These are phyloP conservation scores for Camellia oleifera DNA, from an alignment of 179 eudicot genomes.

Conservation along the genomic window DNA sequence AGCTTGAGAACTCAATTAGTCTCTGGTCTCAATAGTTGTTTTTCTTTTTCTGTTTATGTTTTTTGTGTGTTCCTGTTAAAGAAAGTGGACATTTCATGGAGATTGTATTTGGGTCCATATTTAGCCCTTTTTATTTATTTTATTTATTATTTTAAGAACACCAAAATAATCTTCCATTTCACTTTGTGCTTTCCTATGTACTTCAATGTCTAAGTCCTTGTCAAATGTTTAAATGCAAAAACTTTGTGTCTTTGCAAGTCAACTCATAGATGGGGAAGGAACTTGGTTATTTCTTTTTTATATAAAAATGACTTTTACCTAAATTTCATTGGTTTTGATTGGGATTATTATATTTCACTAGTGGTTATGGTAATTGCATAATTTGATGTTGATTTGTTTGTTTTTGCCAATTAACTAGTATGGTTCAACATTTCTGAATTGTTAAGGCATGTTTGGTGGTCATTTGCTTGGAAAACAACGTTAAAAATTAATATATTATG, in stretches of 20 bases:
- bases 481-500: neutral
- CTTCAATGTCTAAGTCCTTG: neutral
- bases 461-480: neutral
- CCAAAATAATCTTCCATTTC: neutral
- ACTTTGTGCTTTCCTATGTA: neutral
- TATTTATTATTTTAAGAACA: neutral
- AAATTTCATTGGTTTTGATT: slow-evolving; percentile 1
- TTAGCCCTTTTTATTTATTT: neutral
- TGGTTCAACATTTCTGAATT: neutral
- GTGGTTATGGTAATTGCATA: slow-evolving; percentile 12
- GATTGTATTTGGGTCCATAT: neutral
- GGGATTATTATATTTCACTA: neutral
- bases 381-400: slow-evolving; percentile 13
- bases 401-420: neutral
- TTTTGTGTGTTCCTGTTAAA: neutral
- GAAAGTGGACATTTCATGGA: neutral
- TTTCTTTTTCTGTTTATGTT: neutral
- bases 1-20: no score
- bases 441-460: neutral
- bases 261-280: neutral
- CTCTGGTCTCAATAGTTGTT: neutral
- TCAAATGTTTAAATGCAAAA: neutral
- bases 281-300: slow-evolving; percentile 13
- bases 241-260: slow-evolving; percentile 7
- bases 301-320: slow-evolving; percentile 9